Evolutionary conservation across 345 rosid species (phyloP), one percentile per base, ranked within the genome.

Genomic region (Citrus sinensis): DNA sequence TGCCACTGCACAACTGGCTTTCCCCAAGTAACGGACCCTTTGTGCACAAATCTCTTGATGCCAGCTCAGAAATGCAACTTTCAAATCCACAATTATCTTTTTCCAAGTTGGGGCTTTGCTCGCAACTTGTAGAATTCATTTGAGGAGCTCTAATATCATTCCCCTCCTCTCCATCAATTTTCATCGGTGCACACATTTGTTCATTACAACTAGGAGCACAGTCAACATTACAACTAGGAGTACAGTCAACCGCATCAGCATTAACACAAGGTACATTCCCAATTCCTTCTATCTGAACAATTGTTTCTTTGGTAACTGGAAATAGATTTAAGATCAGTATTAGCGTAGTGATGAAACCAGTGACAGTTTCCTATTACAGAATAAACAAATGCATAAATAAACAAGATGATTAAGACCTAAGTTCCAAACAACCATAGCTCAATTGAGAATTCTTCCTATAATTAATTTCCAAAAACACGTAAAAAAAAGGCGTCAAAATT

Each of bases 231-330:
- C 84, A 64, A 75, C 71, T 63, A 77, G 39, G 70, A 80, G 84
- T 86, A 56, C 42, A 80, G 73, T 81, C 85, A 76, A 59, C 80
- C 51, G 83, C 79, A 83, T 76, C 88, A 66, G 83, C 82, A 78
- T 91, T 85, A 40, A 81, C 79, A 72, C 85, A 85, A 60, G 86
- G 73, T 70, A 78, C 39, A 67, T 77, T 63, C 35, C 83, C 82
- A 25, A 34, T 24, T 75, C 80, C 87, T 32, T 83, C 75, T 71
- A 79, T 76, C 42, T 68, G 84, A 78, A 55, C 67, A 64, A 76
- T 70, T 71, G 88, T 82, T 20, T 67, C 90, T 62, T 78, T 65
- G 61, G 88, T 80, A 60, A 83, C 97, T 89, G 87, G 58, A 71
- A 80, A 58, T 58, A 82, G 27, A 76, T 22, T 67, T 27, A 71